Percentiles rank a stretch among this genome's conserved stretches.
These are phyloP conservation scores for Cyclanthera cordifolia DNA, from an alignment of 306 rosid species.

Conservation along the genomic window DNA sequence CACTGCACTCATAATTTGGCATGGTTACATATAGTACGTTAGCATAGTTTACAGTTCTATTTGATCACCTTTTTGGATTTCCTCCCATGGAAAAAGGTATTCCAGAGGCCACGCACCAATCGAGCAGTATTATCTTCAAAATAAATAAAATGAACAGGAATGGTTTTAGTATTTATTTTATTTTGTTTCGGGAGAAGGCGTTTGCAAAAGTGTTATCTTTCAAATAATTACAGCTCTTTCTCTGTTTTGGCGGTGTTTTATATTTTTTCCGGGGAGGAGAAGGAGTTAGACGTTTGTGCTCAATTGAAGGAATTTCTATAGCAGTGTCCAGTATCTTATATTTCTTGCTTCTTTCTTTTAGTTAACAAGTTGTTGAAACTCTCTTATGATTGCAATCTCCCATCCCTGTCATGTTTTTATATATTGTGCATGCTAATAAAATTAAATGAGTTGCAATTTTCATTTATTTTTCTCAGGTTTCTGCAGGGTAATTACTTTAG, in stretches of 20 bases:
- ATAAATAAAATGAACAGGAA: not conserved
- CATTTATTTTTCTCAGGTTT: conserved; percentile 43
- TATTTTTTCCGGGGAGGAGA: not conserved
- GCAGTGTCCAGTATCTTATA: not conserved
- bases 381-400: not conserved
- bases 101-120: not conserved
- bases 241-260: not conserved
- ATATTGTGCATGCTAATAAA: not conserved
- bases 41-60: too few relatives aligned
- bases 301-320: not conserved
- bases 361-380: not conserved
- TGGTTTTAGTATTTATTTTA: not conserved
- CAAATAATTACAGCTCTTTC: not conserved
- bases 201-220: not conserved
- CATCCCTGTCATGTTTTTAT: not conserved
- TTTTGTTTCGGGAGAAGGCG: not conserved
- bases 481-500: conserved; percentile 97
- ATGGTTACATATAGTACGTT: too few relatives aligned
- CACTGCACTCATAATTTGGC: too few relatives aligned
- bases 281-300: not conserved
- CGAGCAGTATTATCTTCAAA: not conserved
- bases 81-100: not conserved
- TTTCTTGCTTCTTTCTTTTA: not conserved
- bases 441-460: not conserved
- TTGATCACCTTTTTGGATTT: not conserved